Evolutionary conservation across 1,284 basidiomycete species (phyloP).

Genomic region (Tilletia horrida): DNA sequence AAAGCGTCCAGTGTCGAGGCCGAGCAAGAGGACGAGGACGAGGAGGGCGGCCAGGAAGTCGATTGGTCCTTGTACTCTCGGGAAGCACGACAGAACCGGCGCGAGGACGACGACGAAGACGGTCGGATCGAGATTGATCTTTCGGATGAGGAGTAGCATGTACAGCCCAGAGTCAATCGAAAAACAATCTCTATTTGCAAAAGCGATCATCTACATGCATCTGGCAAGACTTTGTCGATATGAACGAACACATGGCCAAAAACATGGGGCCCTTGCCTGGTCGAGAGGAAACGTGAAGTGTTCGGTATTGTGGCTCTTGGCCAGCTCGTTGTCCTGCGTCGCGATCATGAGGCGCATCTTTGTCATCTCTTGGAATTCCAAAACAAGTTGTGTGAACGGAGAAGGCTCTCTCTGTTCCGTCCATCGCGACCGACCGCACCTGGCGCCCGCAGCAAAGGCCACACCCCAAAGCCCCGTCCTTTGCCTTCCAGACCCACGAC

Average conservation of each 20-base stretch:
- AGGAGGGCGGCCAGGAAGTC: conserved; percentile 32
- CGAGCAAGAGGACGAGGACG: conserved; percentile 35
- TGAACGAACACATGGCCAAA: not conserved
- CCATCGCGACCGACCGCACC: conserved; percentile 17
- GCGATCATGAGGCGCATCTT: no score
- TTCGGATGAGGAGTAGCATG: conserved; percentile 13
- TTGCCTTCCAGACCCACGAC: conserved; percentile 22
- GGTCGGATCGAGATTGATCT: not conserved
- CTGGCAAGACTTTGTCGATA: not conserved
- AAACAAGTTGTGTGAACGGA: conserved; percentile 10
- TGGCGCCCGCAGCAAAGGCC: conserved; percentile 7
- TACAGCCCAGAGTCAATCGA: no score
- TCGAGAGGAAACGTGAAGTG: not conserved
- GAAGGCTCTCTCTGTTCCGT: conserved; percentile 18
- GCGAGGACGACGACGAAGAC: conserved; percentile 38
- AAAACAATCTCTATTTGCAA: no score
- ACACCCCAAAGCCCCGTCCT: conserved; percentile 27
- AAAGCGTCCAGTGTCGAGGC: conserved; percentile 35
- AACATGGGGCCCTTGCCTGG: not conserved
- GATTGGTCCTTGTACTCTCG: conserved; percentile 47
- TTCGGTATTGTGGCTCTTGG: not conserved
- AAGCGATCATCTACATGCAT: no score
- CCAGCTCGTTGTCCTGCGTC: not conserved
- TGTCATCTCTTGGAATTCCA: not conserved
- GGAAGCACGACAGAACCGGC: conserved; percentile 43